phyloP scores from a whole-genome alignment of 768 basidiomycete species.

The Phaffia australis region DNA sequence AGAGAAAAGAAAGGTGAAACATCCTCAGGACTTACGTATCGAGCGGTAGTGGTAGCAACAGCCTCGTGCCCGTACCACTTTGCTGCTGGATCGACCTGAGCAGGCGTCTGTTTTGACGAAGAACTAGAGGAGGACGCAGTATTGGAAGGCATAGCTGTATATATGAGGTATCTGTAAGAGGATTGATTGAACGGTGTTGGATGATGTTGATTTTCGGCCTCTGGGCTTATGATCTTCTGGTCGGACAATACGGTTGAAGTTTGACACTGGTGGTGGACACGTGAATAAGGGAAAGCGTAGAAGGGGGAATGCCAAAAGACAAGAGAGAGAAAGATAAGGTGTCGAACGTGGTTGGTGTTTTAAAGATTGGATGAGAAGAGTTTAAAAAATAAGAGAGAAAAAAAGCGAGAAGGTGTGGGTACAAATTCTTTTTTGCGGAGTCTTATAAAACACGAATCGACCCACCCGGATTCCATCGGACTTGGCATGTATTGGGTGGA shows the following conservation, averaged over 20 bases:
- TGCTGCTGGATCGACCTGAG: constrained; percentile 29
- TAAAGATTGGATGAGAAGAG: not conserved
- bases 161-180: no score
- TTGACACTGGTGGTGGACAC: constrained; percentile 12
- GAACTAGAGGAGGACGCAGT: constrained; percentile 33
- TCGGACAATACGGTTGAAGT: no score
- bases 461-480: constrained; percentile 34
- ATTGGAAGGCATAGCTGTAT: constrained; percentile 31
- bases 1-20: not conserved
- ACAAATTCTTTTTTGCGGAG: no score
- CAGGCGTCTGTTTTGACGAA: constrained; percentile 30
- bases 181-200: no score
- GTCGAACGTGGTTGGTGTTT: not conserved
- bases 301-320: not conserved
- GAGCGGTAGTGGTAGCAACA: constrained; percentile 55
- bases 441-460: no score
- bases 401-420: not conserved
- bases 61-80: constrained; percentile 62
- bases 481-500: constrained; percentile 60
- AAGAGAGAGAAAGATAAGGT: not conserved
- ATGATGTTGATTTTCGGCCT: no score
- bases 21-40: constrained; percentile 44
- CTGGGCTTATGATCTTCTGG: no score
- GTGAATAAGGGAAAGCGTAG: constrained; percentile 5
- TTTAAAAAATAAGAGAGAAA: not conserved